A percentile compares a stretch with the other conserved stretches of the same genome.
Evolutionary conservation across 176 grass and related monocot species (phyloP).

Genomic region (Oryza meyeriana): DNA sequence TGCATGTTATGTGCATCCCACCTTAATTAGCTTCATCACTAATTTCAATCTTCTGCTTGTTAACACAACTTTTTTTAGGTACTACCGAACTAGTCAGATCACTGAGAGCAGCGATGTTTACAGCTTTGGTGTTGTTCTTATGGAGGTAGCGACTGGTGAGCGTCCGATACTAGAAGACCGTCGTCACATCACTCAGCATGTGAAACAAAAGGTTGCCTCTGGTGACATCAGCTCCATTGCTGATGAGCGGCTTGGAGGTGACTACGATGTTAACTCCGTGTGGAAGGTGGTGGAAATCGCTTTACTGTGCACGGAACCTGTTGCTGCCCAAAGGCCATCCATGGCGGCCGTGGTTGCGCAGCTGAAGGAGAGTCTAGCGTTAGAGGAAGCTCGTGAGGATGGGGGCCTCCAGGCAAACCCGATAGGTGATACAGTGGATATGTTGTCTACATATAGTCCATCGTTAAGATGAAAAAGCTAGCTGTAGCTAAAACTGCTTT

Average conservation of each 20-base stretch:
- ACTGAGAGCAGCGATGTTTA: neutral
- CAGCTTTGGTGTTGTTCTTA: constrained; percentile 10
- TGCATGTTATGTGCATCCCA: no score
- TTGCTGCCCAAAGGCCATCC: neutral
- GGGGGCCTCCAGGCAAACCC: neutral
- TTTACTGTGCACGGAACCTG: neutral
- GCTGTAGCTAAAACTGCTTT: no score
- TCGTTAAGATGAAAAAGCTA: neutral
- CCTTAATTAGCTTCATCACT: neutral
- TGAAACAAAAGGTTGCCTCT: neutral
- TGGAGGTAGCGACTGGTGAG: constrained; percentile 28
- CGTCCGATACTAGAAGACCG: neutral
- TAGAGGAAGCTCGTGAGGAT: neutral
- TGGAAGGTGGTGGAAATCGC: neutral
- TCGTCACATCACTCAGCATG: neutral
- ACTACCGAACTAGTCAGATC: neutral
- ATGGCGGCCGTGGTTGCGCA: neutral
- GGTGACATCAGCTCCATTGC: neutral
- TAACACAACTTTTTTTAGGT: neutral
- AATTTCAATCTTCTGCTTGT: neutral
- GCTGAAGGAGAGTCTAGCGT: neutral
- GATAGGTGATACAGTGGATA: neutral
- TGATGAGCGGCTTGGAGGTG: neutral
- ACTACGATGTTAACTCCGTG: neutral
- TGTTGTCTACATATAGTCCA: neutral